These are phyloP conservation scores for Maudiozyma bulderi DNA, from an alignment of 805 yeast genomes.

Conservation along the genomic window DNA sequence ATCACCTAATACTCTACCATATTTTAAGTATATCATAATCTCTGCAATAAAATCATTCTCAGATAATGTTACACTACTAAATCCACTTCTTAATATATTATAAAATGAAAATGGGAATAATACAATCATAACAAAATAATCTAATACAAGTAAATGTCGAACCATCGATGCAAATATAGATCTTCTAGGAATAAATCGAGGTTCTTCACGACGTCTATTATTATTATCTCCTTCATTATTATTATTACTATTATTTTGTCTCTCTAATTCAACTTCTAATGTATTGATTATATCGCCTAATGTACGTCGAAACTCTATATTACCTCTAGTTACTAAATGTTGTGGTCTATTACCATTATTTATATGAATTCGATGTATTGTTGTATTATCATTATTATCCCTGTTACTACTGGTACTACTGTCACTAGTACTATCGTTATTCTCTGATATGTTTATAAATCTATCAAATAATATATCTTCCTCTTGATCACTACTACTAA, in stretches of 20 bases:
- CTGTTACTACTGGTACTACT: background rate
- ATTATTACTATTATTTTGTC: background rate
- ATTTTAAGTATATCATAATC: conserved; percentile 17
- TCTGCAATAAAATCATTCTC: conserved; percentile 23
- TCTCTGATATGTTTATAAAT: background rate
- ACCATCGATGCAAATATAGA: conserved; percentile 16
- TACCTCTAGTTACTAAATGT: background rate
- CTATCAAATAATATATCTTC: background rate
- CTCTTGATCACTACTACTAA: background rate
- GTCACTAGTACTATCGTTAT: background rate
- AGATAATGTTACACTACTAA: conserved; percentile 23
- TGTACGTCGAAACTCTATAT: conserved; percentile 1
- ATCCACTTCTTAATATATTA: conserved; percentile 22
- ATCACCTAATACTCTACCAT: conserved; percentile 21
- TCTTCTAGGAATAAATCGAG: conserved; percentile 13
- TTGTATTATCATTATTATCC: background rate
- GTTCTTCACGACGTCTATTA: conserved; percentile 1
- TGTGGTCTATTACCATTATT: background rate
- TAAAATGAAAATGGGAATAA: conserved; percentile 27
- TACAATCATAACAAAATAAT: conserved; percentile 20
- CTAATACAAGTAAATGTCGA: conserved; percentile 21
- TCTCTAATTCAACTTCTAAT: conserved; percentile 2
- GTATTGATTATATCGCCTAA: background rate
- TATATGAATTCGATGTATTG: background rate
- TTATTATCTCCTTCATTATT: background rate